phyloP scores from a whole-genome alignment of 2,329 filamentous ascomycete genomes.

The Pochonia chlamydosporia region DNA sequence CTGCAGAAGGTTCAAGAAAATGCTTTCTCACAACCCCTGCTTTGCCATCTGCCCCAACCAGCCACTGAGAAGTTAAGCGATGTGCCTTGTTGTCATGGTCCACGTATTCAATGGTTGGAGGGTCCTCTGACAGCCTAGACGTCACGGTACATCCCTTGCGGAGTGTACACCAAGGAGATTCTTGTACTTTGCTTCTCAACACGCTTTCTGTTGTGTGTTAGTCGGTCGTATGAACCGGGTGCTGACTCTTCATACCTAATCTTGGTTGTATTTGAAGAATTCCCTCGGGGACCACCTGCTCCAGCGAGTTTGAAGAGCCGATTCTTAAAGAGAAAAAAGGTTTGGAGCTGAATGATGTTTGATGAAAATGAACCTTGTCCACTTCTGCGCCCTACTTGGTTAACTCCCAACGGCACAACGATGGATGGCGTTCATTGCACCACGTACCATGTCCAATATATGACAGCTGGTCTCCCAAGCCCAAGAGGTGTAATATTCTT shows the following conservation, averaged over 20 bases:
- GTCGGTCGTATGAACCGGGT: not conserved
- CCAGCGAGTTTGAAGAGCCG: conserved; percentile 2
- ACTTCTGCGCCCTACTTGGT: no score
- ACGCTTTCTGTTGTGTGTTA: conserved; percentile 2
- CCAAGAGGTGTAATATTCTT: conserved; percentile 6
- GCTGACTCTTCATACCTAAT: conserved; percentile 4
- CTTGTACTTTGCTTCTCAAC: conserved; percentile 3
- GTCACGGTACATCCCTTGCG: conserved; percentile 5
- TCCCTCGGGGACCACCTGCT: conserved; percentile 5
- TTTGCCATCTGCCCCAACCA: conserved; percentile 41
- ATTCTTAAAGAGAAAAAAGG: conserved; percentile 6
- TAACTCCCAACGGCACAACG: no score
- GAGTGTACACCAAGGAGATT: conserved; percentile 5
- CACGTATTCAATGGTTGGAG: conserved; percentile 3
- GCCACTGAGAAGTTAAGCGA: conserved; percentile 4
- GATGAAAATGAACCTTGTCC: no score
- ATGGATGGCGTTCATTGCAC: no score
- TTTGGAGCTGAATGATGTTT: conserved; percentile 2
- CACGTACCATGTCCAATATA: no score
- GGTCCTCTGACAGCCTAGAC: not conserved
- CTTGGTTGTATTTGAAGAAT: conserved; percentile 5
- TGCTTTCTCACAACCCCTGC: conserved; percentile 36
- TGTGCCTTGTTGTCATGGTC: not conserved
- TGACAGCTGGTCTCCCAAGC: not conserved
- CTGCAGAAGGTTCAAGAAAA: conserved; percentile 34